phyloP scores from a whole-genome alignment of 306 rosid genomes.

The Vigna mungo region DNA sequence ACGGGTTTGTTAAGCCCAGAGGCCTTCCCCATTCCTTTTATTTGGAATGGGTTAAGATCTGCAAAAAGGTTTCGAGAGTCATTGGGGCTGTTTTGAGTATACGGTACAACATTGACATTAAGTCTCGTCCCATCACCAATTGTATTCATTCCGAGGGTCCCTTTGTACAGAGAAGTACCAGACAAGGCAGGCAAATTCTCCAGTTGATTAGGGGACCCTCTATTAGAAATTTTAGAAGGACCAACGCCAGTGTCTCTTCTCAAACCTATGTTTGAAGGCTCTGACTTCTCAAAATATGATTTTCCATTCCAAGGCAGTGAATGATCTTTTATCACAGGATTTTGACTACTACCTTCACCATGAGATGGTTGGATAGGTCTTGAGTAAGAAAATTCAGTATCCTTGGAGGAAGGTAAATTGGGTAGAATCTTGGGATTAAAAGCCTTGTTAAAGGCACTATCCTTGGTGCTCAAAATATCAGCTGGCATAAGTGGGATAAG shows the following conservation, averaged over 20 bases:
- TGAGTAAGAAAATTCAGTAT: conserved; percentile 60
- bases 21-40: conserved; percentile 87
- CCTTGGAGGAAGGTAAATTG: conserved; percentile 55
- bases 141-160: conserved; percentile 71
- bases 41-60: conserved; percentile 89
- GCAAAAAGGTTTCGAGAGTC: conserved; percentile 83
- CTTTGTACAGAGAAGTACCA: conserved; percentile 69
- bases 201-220: conserved; percentile 51
- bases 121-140: conserved; percentile 74
- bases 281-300: conserved; percentile 61
- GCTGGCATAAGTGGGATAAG: conserved; percentile 92
- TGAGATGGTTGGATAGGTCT: conserved; percentile 56
- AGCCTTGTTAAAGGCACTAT: conserved; percentile 55
- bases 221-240: conserved; percentile 57
- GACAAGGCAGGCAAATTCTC: conserved; percentile 62
- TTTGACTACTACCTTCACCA: conserved; percentile 87
- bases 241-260: conserved; percentile 57
- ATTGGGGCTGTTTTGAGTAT: conserved; percentile 66
- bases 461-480: conserved; percentile 74
- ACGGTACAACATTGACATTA: conserved; percentile 86
- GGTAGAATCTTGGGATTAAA: conserved; percentile 65
- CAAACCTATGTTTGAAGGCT: conserved; percentile 55
- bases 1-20: conserved; percentile 61
- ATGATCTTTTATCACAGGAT: conserved; percentile 50
- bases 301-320: conserved; percentile 56